Base-by-base conservation (phyloP, 768 basidiomycete species). In the Lactarius sp. region DNA sequence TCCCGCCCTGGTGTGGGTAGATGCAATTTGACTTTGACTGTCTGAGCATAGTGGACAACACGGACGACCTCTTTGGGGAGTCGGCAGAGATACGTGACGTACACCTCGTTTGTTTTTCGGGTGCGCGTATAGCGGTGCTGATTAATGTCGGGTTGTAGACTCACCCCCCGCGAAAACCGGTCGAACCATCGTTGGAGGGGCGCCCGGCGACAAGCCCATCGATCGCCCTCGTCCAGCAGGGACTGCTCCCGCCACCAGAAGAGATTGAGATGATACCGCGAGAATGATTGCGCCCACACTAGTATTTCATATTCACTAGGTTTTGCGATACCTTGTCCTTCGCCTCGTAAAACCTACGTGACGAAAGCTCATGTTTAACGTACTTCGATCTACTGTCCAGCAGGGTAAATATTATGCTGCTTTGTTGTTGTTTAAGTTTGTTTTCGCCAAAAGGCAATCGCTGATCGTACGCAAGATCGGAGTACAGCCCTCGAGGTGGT, bases 61-160 rank as follows among this genome's bases (percentile, higher is more conserved):
- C 75, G 2, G 77, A 77, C 66, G 77, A 77, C 62, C 71, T 84
- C 18, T 84, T 82, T 63, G 79, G 77, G 4, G 81, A 81, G 61
- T 62, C 71, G 22, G 69, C 70, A 54, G 73, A 31, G 56, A 64
- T 68, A 65, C 10, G 64, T 60, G 47, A 46, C 60, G 52, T 65
- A 4, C 34, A 20, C 6, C 31, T 39, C 9, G 36, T 22, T 20
- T 56, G 20, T 46, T 5, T 41, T 49, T 54, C 31, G 55, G 44
- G 18, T 44, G 42, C 56, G 60, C 42, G 18, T 16, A 56, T n/a
- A 36, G 42, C 56, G 66, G 56, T 66, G 56, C 60, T 61, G 60
- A 56, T 59, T 56, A 64, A 66, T 59, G 49, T 14, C 42, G 64
- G 59, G 37, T 42, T 33, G 7, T 7, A 65, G 64, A 52, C 59